A percentile compares a stretch with the other conserved stretches of the same genome.
These are phyloP conservation scores for Atkinsonella texensis DNA, from an alignment of 2,329 filamentous ascomycete species.

Conservation along the genomic window DNA sequence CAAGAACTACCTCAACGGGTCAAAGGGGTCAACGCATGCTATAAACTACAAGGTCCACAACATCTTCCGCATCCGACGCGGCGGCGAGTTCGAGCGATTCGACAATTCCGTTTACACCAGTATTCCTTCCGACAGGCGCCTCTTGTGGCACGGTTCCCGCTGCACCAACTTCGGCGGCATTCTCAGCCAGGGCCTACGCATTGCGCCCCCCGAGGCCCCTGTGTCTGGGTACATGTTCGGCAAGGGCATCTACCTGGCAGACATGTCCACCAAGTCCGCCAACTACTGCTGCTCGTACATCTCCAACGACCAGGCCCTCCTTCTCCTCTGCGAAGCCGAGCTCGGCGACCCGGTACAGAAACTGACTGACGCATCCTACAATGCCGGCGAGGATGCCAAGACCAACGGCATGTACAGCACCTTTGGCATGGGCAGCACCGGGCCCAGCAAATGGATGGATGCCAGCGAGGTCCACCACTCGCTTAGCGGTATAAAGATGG, in stretches of 20 bases:
- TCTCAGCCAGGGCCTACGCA: constrained; percentile 76
- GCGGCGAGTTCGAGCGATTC: constrained; percentile 61
- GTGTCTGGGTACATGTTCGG: constrained; percentile 78
- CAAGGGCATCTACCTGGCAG: constrained; percentile 80
- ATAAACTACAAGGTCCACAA: constrained; percentile 50
- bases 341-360: constrained; percentile 64
- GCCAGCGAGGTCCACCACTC: constrained; percentile 51
- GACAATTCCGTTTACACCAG: constrained; percentile 40
- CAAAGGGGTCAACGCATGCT: constrained; percentile 55
- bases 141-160: constrained; percentile 82
- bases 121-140: constrained; percentile 51
- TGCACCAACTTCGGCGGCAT: constrained; percentile 81
- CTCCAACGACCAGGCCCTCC: constrained; percentile 58
- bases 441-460: constrained; percentile 64
- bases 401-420: constrained; percentile 51
- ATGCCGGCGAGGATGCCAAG: constrained; percentile 52
- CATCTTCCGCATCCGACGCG: constrained; percentile 73
- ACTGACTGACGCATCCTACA: constrained; percentile 43
- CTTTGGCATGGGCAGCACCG: constrained; percentile 53
- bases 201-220: constrained; percentile 75
- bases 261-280: constrained; percentile 74
- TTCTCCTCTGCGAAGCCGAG: constrained; percentile 71
- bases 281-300: constrained; percentile 55
- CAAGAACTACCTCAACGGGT: constrained; percentile 52
- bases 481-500: constrained; percentile 59